These are phyloP conservation scores for Astraeus odoratus DNA, from an alignment of 768 basidiomycete species.

Conservation along the genomic window DNA sequence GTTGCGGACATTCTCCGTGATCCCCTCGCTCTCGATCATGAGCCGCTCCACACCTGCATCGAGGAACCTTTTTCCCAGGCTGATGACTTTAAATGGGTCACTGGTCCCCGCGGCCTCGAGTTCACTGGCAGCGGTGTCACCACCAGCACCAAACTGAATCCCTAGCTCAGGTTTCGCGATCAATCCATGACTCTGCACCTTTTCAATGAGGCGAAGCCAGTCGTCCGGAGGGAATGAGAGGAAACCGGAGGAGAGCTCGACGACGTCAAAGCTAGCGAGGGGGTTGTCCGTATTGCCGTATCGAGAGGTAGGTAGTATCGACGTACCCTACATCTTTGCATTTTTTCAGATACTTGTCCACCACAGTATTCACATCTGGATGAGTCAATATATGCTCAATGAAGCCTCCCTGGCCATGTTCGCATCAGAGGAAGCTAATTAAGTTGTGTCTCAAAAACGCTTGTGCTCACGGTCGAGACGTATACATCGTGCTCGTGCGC, in stretches of 20 bases:
- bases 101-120: conserved; percentile 30
- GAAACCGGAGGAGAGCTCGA: conserved; percentile 40
- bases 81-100: conserved; percentile 25
- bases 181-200: conserved; percentile 31
- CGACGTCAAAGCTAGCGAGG: conserved; percentile 33
- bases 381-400: background rate
- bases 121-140: conserved; percentile 33
- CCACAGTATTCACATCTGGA: background rate
- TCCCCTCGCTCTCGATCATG: conserved; percentile 42
- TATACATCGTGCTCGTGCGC: conserved; percentile 34
- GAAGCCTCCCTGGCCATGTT: background rate
- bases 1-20: conserved; percentile 38
- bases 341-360: conserved; percentile 1
- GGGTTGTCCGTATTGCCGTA: conserved; percentile 10
- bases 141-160: conserved; percentile 41
- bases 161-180: conserved; percentile 42
- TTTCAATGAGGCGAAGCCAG: conserved; percentile 35
- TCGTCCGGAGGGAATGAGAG: conserved; percentile 40
- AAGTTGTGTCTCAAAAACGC: background rate
- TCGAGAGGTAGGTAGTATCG: background rate
- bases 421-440: background rate
- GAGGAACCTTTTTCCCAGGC: conserved; percentile 33
- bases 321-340: background rate
- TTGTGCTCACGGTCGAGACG: conserved; percentile 32
- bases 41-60: conserved; percentile 39